phyloP scores from a whole-genome alignment of 1,284 basidiomycete species.

The Sutorius eximius region DNA sequence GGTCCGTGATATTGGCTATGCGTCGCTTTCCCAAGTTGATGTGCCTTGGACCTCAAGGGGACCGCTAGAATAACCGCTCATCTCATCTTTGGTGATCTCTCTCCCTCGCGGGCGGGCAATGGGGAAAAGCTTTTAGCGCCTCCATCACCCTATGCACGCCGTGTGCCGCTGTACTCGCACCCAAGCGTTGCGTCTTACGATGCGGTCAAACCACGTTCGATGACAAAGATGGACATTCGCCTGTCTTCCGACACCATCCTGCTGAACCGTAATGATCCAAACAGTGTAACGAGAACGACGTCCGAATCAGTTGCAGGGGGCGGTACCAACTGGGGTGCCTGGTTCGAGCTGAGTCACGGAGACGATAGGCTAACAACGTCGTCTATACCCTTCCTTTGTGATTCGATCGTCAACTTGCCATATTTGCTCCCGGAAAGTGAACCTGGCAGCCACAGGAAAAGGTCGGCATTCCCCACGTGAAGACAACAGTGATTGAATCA shows the following conservation, averaged over 20 bases:
- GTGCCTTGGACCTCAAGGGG: slow-evolving; percentile 36
- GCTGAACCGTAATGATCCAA: slow-evolving; percentile 37
- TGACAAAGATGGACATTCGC: slow-evolving; percentile 38
- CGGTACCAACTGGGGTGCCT: slow-evolving; percentile 56
- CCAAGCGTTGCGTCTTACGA: slow-evolving; percentile 39
- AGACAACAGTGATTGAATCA: slow-evolving; percentile 23
- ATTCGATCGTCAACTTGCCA: slow-evolving; percentile 48
- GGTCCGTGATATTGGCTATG: slow-evolving; percentile 35
- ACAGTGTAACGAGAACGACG: slow-evolving; percentile 37
- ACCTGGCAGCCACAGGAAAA: slow-evolving; percentile 11
- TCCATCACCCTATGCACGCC: slow-evolving; percentile 54
- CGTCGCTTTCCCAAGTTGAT: not conserved
- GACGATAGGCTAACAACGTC: slow-evolving; percentile 46
- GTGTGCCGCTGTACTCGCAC: slow-evolving; percentile 52
- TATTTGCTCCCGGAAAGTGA: slow-evolving; percentile 41
- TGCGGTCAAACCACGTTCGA: slow-evolving; percentile 32
- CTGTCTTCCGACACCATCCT: slow-evolving; percentile 45
- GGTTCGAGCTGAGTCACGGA: slow-evolving; percentile 48
- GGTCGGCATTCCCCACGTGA: slow-evolving; percentile 11
- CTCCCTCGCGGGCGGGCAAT: slow-evolving; percentile 27
- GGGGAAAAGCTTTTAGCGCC: slow-evolving; percentile 41
- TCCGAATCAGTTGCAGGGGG: slow-evolving; percentile 44
- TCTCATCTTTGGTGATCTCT: slow-evolving; percentile 54
- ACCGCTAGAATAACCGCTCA: slow-evolving; percentile 50
- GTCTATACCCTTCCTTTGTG: slow-evolving; percentile 54